Conservation (phyloP, 2,329 filamentous ascomycete species). For the Ambrosiella beaveri region DNA sequence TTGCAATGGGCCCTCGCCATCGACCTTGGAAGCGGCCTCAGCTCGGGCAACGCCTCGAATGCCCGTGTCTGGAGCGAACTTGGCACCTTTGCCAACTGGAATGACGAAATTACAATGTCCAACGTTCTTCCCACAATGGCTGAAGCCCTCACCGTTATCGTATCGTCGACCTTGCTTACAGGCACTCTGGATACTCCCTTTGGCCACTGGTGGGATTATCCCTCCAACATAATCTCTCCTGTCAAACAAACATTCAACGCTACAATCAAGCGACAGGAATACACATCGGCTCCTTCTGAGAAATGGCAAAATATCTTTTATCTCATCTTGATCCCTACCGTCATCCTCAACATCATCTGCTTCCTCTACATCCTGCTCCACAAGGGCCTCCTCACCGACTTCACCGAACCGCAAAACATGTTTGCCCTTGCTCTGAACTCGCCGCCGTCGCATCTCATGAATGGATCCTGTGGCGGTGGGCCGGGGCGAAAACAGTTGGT, state of each 20-base stretch:
- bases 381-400: conserved; percentile 54
- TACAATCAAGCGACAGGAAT: conserved; percentile 46
- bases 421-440: conserved; percentile 54
- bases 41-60: conserved; percentile 39
- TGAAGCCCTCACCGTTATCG: conserved; percentile 56
- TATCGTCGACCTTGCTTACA: conserved; percentile 47
- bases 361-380: conserved; percentile 40
- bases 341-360: conserved; percentile 49
- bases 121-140: conserved; percentile 44
- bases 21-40: conserved; percentile 37
- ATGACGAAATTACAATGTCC: not conserved
- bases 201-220: conserved; percentile 35
- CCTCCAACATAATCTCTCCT: conserved; percentile 21
- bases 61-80: conserved; percentile 37
- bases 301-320: conserved; percentile 51
- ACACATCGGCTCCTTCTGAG: conserved; percentile 46
- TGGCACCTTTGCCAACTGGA: conserved; percentile 19
- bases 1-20: conserved; percentile 36
- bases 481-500: conserved; percentile 22
- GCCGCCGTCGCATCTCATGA: conserved; percentile 22
- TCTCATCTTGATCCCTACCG: conserved; percentile 23
- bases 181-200: conserved; percentile 43
- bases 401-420: conserved; percentile 59
- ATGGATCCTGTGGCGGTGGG: conserved; percentile 24
- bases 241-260: conserved; percentile 44